Evolutionary conservation across 1,284 basidiomycete genomes (phyloP), one percentile per base, ranked within the genome.

Genomic region (Testicularia cyperi): DNA sequence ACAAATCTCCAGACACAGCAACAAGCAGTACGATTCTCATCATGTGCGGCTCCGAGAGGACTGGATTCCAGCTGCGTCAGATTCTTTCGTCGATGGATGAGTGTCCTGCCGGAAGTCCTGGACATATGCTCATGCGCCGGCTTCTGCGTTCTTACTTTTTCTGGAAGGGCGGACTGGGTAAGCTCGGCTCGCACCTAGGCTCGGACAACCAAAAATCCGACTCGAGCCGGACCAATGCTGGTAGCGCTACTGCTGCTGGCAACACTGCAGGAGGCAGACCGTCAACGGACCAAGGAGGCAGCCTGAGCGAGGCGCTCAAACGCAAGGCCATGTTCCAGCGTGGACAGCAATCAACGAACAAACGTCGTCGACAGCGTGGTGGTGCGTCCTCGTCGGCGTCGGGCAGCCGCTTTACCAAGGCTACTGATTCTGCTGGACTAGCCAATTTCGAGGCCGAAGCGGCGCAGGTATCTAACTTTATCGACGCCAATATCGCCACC

Each of bases 131-230:
- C 86, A 88, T 96, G 86, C 80, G 87, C 68, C 78, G 80, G 12
- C 86, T 86, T 61, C 79, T 94, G 9, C 80, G 82, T 6, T 77
- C 80, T 19, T 90, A 92, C 74, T 80, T 95, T 15, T 85, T 82
- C 80, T 91, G 89, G 90, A 92, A 90, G 77, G 81, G 83, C 7
- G 81, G 82, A 45, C 78, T 88, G 4, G 79, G 79, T 29, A 52
- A 64, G 29, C 37, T 70, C 75, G 80, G 42, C 77, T 74, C 14
- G 3, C 40, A 63, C 9, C 45, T 47, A 16, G 16, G 33, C 15
- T 20, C 33, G 10, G 19, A n/a, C n/a, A n/a, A n/a, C n/a, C n/a
- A n/a, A n/a, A n/a, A n/a, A 31, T 18, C 12, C 14, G 25, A 20
- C 31, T 8, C 24, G 24, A 64, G 39, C 37, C n/a, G n/a, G n/a